A percentile compares a stretch with the other conserved stretches of the same genome.
Evolutionary conservation across 768 basidiomycete genomes (phyloP).

Genomic region (Megacollybia marginata): DNA sequence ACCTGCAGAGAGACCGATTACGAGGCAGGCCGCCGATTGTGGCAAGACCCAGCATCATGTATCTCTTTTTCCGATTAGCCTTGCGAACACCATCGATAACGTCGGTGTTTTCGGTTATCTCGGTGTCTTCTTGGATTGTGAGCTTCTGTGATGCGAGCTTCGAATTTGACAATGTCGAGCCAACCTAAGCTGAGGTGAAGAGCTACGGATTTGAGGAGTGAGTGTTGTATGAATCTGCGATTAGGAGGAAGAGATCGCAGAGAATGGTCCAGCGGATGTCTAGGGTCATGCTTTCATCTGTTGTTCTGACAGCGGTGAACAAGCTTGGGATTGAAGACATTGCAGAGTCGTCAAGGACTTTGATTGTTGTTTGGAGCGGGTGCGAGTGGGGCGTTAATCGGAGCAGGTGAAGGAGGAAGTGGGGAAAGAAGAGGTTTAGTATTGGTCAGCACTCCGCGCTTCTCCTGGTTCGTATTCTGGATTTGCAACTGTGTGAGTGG

Average conservation of each 20-base stretch:
- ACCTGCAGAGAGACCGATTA: conserved; percentile 94
- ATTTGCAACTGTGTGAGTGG: conserved; percentile 94
- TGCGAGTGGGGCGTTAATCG: not conserved
- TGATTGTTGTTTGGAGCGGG: conserved; percentile 52
- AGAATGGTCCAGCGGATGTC: conserved; percentile 99
- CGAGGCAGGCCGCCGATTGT: conserved; percentile 90
- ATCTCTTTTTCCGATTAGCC: conserved; percentile 64
- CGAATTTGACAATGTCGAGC: conserved; percentile 92
- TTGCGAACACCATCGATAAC: conserved; percentile 67
- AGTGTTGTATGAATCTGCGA: conserved; percentile 96
- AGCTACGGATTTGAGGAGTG: conserved; percentile 81
- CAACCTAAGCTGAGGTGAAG: conserved; percentile 83
- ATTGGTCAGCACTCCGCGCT: conserved; percentile 43
- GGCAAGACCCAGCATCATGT: conserved; percentile 90
- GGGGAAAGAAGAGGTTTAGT: conserved; percentile 19
- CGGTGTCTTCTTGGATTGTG: conserved; percentile 92
- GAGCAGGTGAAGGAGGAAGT: not conserved
- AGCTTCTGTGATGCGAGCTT: conserved; percentile 90
- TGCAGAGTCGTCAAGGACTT: conserved; percentile 54
- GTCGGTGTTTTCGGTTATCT: conserved; percentile 61
- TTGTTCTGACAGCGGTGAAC: conserved; percentile 71
- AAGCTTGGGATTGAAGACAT: conserved; percentile 75
- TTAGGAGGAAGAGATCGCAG: conserved; percentile 93
- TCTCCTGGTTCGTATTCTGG: conserved; percentile 94
- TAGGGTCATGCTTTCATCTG: conserved; percentile 87